Percentiles rank a stretch among this genome's conserved stretches.
Conservation (phyloP, 257 asterid species). For the Solanum clarkiae region DNA sequence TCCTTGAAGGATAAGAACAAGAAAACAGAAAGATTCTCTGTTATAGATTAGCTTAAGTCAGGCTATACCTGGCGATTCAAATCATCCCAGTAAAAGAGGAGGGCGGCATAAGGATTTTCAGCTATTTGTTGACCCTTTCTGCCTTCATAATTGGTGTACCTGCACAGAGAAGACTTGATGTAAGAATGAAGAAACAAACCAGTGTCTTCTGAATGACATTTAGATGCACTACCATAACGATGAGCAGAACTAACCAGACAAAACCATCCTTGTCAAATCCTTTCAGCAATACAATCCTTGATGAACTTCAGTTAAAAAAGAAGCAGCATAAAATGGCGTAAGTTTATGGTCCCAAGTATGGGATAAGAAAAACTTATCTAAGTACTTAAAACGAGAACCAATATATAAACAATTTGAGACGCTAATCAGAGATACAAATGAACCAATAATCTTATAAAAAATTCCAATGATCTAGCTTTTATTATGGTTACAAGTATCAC, state of each 20-base stretch:
- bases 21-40: neutral
- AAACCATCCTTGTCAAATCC: conserved; percentile 34
- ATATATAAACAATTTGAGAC: neutral
- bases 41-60: neutral
- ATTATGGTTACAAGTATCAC: neutral
- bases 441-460: neutral
- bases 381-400: neutral
- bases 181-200: neutral
- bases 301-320: conserved; percentile 20
- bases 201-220: neutral
- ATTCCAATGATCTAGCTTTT: neutral
- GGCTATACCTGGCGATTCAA: conserved; percentile 36
- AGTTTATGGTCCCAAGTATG: neutral
- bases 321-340: neutral
- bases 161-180: conserved; percentile 2
- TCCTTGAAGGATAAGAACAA: neutral
- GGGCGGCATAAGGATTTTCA: conserved; percentile 34
- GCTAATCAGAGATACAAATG: neutral
- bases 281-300: conserved; percentile 35
- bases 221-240: neutral
- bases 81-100: conserved; percentile 36
- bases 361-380: neutral
- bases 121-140: conserved; percentile 27
- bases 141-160: conserved; percentile 38
- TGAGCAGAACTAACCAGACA: conserved; percentile 30